Conservation (phyloP, 108 stramenopile species). For the Fistulifera solaris region DNA sequence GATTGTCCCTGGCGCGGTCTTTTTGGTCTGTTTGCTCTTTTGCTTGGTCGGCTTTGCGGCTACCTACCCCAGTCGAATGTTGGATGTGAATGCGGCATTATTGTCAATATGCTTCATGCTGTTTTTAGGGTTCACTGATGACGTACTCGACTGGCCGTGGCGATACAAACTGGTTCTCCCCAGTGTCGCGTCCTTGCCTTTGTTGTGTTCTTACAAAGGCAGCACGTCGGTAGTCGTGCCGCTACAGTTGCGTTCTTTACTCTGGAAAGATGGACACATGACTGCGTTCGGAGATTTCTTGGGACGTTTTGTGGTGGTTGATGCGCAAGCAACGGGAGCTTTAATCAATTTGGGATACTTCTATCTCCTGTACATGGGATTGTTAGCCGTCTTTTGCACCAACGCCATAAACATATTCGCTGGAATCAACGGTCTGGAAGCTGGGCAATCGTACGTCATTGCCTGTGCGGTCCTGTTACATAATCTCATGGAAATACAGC, state of each 20-base stretch:
- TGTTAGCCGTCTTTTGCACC: slow-evolving; percentile 98
- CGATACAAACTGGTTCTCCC: slow-evolving; percentile 93
- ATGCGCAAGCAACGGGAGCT: slow-evolving; percentile 62
- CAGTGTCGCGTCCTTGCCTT: slow-evolving; percentile 89
- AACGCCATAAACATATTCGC: slow-evolving; percentile 99
- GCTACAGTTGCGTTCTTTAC: slow-evolving; percentile 43
- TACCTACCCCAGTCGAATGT: slow-evolving; percentile 50
- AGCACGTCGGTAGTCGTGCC: slow-evolving; percentile 90
- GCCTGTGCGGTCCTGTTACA: slow-evolving; percentile 75
- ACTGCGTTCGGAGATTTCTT: slow-evolving; percentile 48
- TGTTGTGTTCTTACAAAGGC: slow-evolving; percentile 90
- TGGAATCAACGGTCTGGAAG: slow-evolving; percentile 98
- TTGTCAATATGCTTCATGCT: slow-evolving; percentile 95
- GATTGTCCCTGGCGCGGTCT: slow-evolving; percentile 87
- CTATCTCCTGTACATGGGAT: slow-evolving; percentile 93
- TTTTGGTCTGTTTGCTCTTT: slow-evolving; percentile 83
- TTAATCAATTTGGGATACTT: slow-evolving; percentile 76
- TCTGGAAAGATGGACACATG: slow-evolving; percentile 43
- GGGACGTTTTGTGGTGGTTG: slow-evolving; percentile 37
- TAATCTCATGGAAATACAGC: slow-evolving; percentile 63
- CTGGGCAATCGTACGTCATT: slow-evolving; percentile 90
- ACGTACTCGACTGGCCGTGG: slow-evolving; percentile 98
- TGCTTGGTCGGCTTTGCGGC: slow-evolving; percentile 81
- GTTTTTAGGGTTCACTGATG: slow-evolving; percentile 94
- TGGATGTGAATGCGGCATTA: slow-evolving; percentile 83